Base-by-base conservation (phyloP, 1,139 yeast species). In the Debaryomyces udenii region DNA sequence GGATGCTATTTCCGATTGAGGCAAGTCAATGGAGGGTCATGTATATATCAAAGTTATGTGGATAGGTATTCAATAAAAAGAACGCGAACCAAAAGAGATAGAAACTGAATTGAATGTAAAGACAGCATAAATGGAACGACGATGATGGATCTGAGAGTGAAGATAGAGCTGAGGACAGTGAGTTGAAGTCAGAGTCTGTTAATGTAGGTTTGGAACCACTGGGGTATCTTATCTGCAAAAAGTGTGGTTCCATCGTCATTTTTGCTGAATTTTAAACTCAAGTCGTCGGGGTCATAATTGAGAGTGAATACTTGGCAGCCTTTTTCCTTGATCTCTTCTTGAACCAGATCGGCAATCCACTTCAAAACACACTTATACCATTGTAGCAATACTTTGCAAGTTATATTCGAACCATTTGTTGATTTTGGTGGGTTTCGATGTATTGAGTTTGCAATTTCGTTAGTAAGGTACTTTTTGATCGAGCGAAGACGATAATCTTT, bases 1-100 rank as follows among this genome's bases (percentile, higher is more conserved):
- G 55, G 91, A 85, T 45, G 81, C 86, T 47, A 79, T 85, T 42
- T 45, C 53, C 9, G 57, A 53, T 37, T 59, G 35, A 17, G n/a
- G 26, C 5, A 2, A 7, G 11, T 15, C 16, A 27, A 23, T 9
- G 35, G 6, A 32, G 27, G 20, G n/a, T 26, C 38, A 20, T 35
- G 38, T 35, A 35, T 35, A 35, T 35, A 35, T 20, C 18, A n/a
- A 10, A 16, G 9, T 10, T 26, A 17, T 27, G 24, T 20, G 7
- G 22, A 20, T 20, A 20, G 22, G 22, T 20, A 7, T 6, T 20
- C 22, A 20, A 20, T 20, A 6, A 20, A 20, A 20, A 6, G 7
- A 20, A 5, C 5, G 7, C 7, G 22, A 20, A 20, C 7, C 22
- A 20, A 13, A 24, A 17, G 20, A 17, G 20, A 9, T 9, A 29